Evolutionary conservation across 2,329 filamentous ascomycete species (phyloP).

Genomic region (Mycosphaerella sp.): DNA sequence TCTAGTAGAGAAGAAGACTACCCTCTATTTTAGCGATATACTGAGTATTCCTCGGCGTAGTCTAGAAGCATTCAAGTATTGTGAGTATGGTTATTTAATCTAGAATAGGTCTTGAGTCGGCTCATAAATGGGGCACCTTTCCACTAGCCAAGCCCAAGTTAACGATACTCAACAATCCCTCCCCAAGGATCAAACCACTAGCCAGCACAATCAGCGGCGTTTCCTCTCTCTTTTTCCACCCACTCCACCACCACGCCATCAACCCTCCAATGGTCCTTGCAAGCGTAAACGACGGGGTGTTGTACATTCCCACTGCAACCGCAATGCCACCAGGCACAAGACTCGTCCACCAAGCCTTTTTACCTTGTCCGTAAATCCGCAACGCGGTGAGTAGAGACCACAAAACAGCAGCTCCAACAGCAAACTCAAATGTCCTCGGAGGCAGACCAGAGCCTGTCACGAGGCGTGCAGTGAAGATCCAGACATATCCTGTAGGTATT

Average conservation of each 20-base stretch:
- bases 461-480: constrained; percentile 91
- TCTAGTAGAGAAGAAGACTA: no score
- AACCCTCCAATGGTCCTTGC: constrained; percentile 76
- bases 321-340: constrained; percentile 89
- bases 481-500: constrained; percentile 90
- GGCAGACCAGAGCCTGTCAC: constrained; percentile 89
- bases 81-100: no score
- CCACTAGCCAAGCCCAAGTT: constrained; percentile 77
- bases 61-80: no score
- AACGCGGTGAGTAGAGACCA: constrained; percentile 66
- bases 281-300: constrained; percentile 90
- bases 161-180: constrained; percentile 85
- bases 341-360: constrained; percentile 56
- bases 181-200: constrained; percentile 81
- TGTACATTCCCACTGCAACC: constrained; percentile 97
- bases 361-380: constrained; percentile 51
- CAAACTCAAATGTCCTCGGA: constrained; percentile 73
- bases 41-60: no score
- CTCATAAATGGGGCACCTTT: constrained; percentile 61
- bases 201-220: constrained; percentile 86
- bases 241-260: constrained; percentile 70
- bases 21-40: no score
- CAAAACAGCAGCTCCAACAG: constrained; percentile 63
- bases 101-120: no score
- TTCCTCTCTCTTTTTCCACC: constrained; percentile 48